These are phyloP conservation scores for Apodospora peruviana DNA, from an alignment of 495 filamentous ascomycete species.

Conservation along the genomic window DNA sequence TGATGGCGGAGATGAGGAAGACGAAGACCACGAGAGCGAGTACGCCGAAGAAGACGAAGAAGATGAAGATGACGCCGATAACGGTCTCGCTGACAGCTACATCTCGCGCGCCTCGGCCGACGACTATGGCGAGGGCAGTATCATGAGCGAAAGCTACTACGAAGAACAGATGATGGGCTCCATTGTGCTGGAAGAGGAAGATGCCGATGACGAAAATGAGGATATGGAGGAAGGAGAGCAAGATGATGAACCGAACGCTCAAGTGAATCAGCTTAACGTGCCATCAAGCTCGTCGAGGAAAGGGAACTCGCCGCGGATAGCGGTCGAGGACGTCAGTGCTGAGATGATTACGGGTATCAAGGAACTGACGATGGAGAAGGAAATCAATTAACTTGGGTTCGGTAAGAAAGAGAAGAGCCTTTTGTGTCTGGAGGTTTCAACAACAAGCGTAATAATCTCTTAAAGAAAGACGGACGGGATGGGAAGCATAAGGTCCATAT, in stretches of 20 bases:
- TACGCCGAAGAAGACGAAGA: conserved; percentile 18
- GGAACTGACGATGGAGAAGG: conserved; percentile 32
- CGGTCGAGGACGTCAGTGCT: conserved; percentile 34
- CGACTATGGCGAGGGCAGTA: conserved; percentile 38
- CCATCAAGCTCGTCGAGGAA: neutral
- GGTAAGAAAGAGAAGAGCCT: neutral
- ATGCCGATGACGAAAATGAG: conserved; percentile 26
- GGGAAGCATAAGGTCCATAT: too few relatives aligned
- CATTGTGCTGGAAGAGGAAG: conserved; percentile 23
- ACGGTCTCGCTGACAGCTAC: conserved; percentile 53
- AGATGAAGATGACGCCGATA: conserved; percentile 37
- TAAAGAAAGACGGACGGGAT: too few relatives aligned
- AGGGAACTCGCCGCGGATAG: conserved; percentile 6
- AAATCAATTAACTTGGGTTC: conserved; percentile 9
- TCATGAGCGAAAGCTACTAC: conserved; percentile 35
- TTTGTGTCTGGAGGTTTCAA: too few relatives aligned
- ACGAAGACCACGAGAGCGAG: conserved; percentile 35
- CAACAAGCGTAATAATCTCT: too few relatives aligned
- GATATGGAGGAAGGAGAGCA: conserved; percentile 31
- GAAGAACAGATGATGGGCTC: conserved; percentile 23
- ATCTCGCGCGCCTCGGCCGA: conserved; percentile 52
- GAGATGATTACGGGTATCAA: conserved; percentile 48
- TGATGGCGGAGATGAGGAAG: conserved; percentile 31
- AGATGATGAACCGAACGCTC: conserved; percentile 39
- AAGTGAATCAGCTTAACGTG: conserved; percentile 21